A percentile compares a stretch with the other conserved stretches of the same genome.
phyloP scores from a whole-genome alignment of 1,139 yeast species.

The Taphrina wiesneri region DNA sequence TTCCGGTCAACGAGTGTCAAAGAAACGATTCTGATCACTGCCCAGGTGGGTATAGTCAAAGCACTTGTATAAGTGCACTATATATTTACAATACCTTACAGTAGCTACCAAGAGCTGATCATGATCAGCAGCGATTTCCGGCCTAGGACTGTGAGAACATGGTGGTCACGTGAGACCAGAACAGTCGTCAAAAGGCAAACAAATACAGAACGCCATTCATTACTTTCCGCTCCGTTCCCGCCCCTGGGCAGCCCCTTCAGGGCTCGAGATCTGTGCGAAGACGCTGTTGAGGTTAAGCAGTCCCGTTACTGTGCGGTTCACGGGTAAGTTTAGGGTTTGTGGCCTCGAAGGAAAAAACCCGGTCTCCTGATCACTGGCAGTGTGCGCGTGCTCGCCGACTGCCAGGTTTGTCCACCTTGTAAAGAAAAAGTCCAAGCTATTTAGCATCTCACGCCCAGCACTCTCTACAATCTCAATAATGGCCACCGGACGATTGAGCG shows the following conservation, averaged over 20 bases:
- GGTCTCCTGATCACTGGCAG: slow-evolving; percentile 7
- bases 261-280: background rate
- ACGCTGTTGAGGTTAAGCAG: slow-evolving; percentile 2
- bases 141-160: too few species aligned
- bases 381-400: slow-evolving; percentile 4
- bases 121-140: too few species aligned
- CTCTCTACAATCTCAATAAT: slow-evolving; percentile 25
- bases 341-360: background rate
- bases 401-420: slow-evolving; percentile 5
- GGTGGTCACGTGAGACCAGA: background rate
- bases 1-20: too few species aligned
- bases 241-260: background rate
- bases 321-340: background rate
- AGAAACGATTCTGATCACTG: too few species aligned
- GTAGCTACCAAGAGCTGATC: too few species aligned
- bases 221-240: background rate
- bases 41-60: too few species aligned
- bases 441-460: background rate
- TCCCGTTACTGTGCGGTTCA: background rate
- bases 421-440: background rate
- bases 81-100: too few species aligned
- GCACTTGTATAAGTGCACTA: too few species aligned
- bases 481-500: slow-evolving; percentile 62
- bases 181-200: background rate
- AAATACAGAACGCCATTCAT: background rate